Evolutionary conservation across 1,139 yeast species (phyloP), one percentile per base, ranked within the genome.

Genomic region (Kodamaea arcana): DNA sequence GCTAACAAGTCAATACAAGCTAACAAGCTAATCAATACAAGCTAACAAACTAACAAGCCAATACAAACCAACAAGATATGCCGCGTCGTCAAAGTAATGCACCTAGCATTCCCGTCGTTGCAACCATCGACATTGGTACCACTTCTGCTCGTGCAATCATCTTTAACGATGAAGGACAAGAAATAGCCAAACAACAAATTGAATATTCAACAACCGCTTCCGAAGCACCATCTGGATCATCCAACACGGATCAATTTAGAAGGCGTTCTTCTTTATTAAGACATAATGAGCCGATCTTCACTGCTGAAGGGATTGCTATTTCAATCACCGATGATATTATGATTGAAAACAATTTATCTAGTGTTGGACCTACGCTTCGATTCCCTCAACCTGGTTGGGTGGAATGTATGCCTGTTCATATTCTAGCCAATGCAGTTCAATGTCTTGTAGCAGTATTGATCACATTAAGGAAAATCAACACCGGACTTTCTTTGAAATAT

Each of bases 71-170:
- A 14, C 22, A 35, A 26, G 15, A 13, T 11, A 65, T 65, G 72
- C 63, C 64, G 16, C 70, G 72, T 47, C 66, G 72, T 44, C 53
- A 58, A 39, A 61, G 68, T 38, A 62, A 62, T 39, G 68, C 69
- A 49, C 71, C 35, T 28, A 46, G 33, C 32, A 54, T 57, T 30
- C 81, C 83, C 1, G 62, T 80, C 36, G 68, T 83, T 32, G 87
- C 83, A 17, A 70, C 95, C 39, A 80, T 88, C 35, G 97, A 88
- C 57, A 87, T 87, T 35, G 97, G 97, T 30, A 88, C 97, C 30
- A 90, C 97, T 2, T 85, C 95, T 15, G 85, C 96, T n/a, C 72
- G 97, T 49, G 92, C 87, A 33, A 88, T 90, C 42, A 69, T 87
- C 35, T 90, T 90, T 63, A 71, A 79, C 50, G 75, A 74, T 44